Evolutionary conservation across 352 stramenopile genomes (phyloP), one percentile per base, ranked within the genome.

Genomic region (Phytophthora ramorum): DNA sequence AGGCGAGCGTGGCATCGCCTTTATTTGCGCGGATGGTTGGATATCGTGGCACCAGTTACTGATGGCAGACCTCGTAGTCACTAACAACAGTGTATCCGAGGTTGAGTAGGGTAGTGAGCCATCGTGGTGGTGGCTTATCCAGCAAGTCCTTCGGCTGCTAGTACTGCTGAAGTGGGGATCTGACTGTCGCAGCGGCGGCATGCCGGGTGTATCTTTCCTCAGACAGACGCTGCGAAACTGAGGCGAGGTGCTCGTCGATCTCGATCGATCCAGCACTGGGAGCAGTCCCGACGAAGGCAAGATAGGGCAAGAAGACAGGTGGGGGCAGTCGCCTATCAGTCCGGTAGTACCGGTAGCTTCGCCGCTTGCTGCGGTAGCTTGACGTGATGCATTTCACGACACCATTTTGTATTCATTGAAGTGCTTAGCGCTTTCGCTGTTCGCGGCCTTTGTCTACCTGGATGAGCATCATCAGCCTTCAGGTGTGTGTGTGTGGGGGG

Each of bases 341-440:
- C n/a, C n/a, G n/a, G n/a, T n/a, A n/a, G n/a, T n/a, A n/a, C n/a
- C n/a, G n/a, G n/a, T 32, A 32, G 28, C 8, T 32, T 51, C 45
- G 45, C 45, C 13, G 22, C 13, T 22, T 35, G 13, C 22, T 37
- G 45, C 6, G 17, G 43, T 14, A 22, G 17, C 19, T 16, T 49
- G 43, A 22, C 17, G 16, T 32, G 9, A 49, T 49, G 13, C 28
- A 32, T 32, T 6, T 6, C 34, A n/a, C n/a, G 13, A 38, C 34
- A 38, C 34, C 13, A n/a, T 4, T 38, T 38, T 10, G 34, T 38
- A 38, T 38, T 38, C 34, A 14, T 50, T 30, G 44, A 32, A 17
- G 44, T 50, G 24, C 45, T 51, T 51, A 51, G 19, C 22, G 24
- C 45, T 51, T 7, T 35, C 16, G 45, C 45, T 51, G 45, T 51